Base-by-base conservation (phyloP, 352 stramenopile genomes). In the Phytophthora sp. region DNA sequence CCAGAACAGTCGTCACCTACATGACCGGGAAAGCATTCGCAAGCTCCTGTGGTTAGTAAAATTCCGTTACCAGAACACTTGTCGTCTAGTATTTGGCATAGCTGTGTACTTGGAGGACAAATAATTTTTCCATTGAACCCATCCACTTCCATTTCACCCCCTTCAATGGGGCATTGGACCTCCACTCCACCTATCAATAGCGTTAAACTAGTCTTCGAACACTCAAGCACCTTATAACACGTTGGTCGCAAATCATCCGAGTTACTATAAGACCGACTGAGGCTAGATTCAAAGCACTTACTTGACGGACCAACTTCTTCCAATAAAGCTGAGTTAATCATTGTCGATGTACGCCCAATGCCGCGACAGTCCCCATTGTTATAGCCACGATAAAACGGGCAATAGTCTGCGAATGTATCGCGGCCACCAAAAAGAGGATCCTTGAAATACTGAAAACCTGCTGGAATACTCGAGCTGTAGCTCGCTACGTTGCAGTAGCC, bases 371-470 rank as follows among this genome's bases (percentile, higher is more conserved):
- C 87, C 2, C 85, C 85, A 38, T 92, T 94, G 59, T 78, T 90
- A 54, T 91, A 94, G 5, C 72, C 82, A 2, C 76, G 72, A 50
- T 90, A 94, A 50, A 91, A 88, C 24, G 87, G 85, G 54, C 87
- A 95, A 62, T 92, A 94, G 66, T 95, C 87, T 0, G 82, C 74
- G 37, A 79, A 94, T 13, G 79, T 71, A 45, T 92, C 82, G 17
- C 72, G 66, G 1, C 85, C 85, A 1, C 82, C 83, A 15, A 91
- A 73, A 10, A 32, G 46, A 2, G 74, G 66, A 42, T 94, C 75
- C 26, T 82, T 52, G 43, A 95, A 95, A 54, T 95, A 95, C 69
- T 94, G 84, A 34, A 92, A 95, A 2, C 79, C 81, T 7, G 82
- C 72, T 1, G 84, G 83, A 35, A 95, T 90, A 32, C 79, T 91